Conservation (phyloP, 257 asterid genomes). For the Solanum arcanum region DNA sequence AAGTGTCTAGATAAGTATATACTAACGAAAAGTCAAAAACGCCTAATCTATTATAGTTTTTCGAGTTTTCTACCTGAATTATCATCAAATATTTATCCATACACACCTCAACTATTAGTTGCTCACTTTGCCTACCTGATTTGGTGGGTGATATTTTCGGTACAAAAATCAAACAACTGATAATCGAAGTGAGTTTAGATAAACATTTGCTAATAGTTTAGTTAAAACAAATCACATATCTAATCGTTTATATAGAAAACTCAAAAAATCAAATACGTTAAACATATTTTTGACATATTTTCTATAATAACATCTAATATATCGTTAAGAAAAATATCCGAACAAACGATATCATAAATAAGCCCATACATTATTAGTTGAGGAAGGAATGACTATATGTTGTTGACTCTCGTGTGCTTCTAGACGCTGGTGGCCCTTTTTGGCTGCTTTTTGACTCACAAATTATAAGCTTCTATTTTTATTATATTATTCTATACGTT, state of each 20-base stretch:
- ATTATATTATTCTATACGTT: background rate
- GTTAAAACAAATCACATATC: too few species aligned
- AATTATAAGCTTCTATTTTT: background rate
- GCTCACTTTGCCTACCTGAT: background rate
- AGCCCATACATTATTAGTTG: background rate
- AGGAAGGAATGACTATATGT: background rate
- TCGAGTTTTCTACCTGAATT: too few species aligned
- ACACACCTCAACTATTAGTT: background rate
- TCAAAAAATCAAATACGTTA: too few species aligned
- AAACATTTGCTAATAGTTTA: too few species aligned
- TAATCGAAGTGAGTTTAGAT: background rate
- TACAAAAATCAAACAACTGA: too few species aligned
- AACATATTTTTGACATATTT: too few species aligned
- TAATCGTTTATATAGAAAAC: too few species aligned
- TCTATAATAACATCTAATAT: background rate
- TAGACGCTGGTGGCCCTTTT: background rate
- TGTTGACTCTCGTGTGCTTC: background rate
- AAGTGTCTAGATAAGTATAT: background rate
- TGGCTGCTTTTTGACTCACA: background rate
- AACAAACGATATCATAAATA: background rate
- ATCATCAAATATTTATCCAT: too few species aligned
- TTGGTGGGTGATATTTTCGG: too few species aligned
- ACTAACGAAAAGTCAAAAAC: too few species aligned
- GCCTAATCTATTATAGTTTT: background rate
- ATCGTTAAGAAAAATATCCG: background rate